phyloP scores from a whole-genome alignment of 139 green algal species.

The Yamagishiella unicocca region DNA sequence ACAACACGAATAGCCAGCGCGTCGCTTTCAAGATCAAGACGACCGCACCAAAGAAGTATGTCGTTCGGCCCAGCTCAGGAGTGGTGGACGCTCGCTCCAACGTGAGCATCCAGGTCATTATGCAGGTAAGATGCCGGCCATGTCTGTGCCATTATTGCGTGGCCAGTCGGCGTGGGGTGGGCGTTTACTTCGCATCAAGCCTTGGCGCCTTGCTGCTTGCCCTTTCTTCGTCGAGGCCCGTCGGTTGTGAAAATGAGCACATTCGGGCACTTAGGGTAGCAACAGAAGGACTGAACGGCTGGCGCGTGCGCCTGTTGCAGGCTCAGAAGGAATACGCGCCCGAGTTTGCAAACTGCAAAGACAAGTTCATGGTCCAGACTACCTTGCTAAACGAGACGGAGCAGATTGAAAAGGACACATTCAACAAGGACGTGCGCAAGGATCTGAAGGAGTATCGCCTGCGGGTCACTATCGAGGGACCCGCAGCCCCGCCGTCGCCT shows the following conservation, averaged over 20 bases:
- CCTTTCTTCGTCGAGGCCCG: too few relatives aligned
- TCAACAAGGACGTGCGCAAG: conserved; percentile 51
- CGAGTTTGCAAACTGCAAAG: conserved; percentile 72
- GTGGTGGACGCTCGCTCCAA: conserved; percentile 57
- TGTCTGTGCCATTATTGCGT: too few relatives aligned
- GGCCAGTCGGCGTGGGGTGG: too few relatives aligned
- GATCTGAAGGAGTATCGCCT: conserved; percentile 62
- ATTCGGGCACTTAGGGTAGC: too few relatives aligned
- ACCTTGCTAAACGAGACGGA: conserved; percentile 56
- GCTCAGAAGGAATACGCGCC: conserved; percentile 72
- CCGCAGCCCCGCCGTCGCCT: conserved; percentile 67
- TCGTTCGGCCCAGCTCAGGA: conserved; percentile 71
- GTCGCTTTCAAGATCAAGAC: conserved; percentile 77
- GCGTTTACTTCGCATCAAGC: too few relatives aligned
- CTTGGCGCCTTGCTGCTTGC: too few relatives aligned
- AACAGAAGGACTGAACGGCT: too few relatives aligned
- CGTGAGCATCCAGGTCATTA: conserved; percentile 68
- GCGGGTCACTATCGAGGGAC: conserved; percentile 67
- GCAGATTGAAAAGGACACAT: conserved; percentile 61
- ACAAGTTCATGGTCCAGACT: conserved; percentile 79
- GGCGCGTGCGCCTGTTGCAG: conserved; percentile 45
- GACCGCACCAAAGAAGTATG: conserved; percentile 71
- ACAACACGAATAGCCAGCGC: conserved; percentile 53
- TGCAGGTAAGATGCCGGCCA: conserved; percentile 50
- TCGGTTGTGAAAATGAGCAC: too few relatives aligned